A percentile compares a stretch with the other conserved stretches of the same genome.
Evolutionary conservation across 2,329 filamentous ascomycete genomes (phyloP).

Genomic region (Escovopsis sp.): DNA sequence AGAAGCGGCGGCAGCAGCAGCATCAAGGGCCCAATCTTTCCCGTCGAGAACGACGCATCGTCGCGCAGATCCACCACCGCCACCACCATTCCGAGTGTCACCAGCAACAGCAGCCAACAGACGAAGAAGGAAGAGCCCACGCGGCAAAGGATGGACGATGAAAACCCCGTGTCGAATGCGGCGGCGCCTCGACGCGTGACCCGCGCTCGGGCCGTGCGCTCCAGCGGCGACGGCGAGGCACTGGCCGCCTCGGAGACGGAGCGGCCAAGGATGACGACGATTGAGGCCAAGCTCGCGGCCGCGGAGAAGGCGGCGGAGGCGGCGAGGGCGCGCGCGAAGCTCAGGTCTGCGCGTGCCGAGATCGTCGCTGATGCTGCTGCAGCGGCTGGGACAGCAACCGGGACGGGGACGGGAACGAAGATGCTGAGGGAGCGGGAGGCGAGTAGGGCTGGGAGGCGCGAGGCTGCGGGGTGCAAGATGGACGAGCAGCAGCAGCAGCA

Average conservation of each 20-base stretch:
- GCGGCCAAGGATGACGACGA: conserved; percentile 44
- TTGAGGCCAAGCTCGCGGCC: conserved; percentile 47
- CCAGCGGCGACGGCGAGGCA: conserved; percentile 15
- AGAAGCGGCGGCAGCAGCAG: no score
- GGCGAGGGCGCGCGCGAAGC: conserved; percentile 45
- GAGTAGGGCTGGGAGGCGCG: background rate
- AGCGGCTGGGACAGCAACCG: no score
- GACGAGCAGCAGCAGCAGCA: conserved; percentile 22
- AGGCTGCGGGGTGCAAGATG: no score
- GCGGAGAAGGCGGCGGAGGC: conserved; percentile 49
- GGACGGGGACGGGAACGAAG: background rate
- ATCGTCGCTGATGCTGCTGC: no score
- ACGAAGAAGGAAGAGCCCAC: background rate
- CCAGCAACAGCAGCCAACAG: no score
- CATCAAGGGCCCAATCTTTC: no score
- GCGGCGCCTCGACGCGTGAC: conserved; percentile 4
- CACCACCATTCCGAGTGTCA: no score
- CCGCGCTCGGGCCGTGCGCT: conserved; percentile 17
- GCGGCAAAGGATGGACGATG: background rate
- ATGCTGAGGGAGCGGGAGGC: background rate
- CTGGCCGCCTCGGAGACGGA: conserved; percentile 34
- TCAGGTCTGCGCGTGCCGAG: conserved; percentile 30
- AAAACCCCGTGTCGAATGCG: background rate
- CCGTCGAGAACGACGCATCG: no score
- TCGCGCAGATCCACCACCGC: no score